Evolutionary conservation across 2,329 filamentous ascomycete genomes (phyloP).

Genomic region (Monilinia fructicola): DNA sequence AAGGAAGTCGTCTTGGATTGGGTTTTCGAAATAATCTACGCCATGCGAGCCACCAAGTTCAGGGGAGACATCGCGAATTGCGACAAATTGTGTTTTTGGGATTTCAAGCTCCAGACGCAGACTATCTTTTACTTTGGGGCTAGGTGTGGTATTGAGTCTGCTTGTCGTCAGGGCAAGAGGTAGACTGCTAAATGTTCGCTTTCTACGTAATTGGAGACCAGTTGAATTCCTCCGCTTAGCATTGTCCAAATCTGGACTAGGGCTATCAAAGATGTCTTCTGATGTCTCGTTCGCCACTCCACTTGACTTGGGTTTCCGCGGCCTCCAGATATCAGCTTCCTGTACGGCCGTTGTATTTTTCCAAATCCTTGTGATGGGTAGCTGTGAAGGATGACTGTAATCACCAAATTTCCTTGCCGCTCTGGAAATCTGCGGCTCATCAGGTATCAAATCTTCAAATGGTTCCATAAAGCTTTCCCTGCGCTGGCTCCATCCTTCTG

Average conservation of each 20-base stretch:
- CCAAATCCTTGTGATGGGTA: background rate
- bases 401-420: background rate
- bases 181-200: slow-evolving; percentile 14
- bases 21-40: background rate
- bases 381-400: background rate
- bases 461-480: background rate
- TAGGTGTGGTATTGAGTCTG: background rate
- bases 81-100: background rate
- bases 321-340: slow-evolving; percentile 26
- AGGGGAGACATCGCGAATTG: background rate
- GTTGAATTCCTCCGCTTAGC: slow-evolving; percentile 7
- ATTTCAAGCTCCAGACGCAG: background rate
- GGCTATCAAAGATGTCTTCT: slow-evolving; percentile 30
- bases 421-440: slow-evolving; percentile 15
- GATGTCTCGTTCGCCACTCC: slow-evolving; percentile 28
- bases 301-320: slow-evolving; percentile 24
- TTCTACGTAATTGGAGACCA: background rate
- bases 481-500: background rate
- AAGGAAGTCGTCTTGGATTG: background rate
- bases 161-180: slow-evolving; percentile 4
- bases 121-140: background rate
- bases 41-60: slow-evolving; percentile 16
- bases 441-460: background rate
- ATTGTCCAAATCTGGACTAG: slow-evolving; percentile 8
- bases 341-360: background rate